phyloP scores from a whole-genome alignment of 1,284 basidiomycete genomes.

The Cutaneotrichosporon mucoides region DNA sequence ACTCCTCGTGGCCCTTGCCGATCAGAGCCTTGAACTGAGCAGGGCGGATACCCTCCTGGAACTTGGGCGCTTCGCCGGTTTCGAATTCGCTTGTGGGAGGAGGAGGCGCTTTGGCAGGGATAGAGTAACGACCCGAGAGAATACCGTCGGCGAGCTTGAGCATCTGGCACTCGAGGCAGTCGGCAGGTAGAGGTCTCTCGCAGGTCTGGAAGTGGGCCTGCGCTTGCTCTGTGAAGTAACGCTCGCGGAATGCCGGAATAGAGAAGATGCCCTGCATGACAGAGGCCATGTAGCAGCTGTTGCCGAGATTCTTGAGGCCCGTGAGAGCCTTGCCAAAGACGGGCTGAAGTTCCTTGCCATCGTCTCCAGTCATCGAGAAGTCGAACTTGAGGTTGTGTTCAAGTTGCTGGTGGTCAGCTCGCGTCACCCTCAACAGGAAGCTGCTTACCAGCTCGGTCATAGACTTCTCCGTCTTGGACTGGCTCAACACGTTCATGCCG shows the following conservation, averaged over 20 bases:
- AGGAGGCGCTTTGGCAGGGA: conserved; percentile 53
- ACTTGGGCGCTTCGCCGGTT: conserved; percentile 48
- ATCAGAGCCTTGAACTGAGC: conserved; percentile 82
- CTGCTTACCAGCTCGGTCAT: conserved; percentile 83
- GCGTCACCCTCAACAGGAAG: background rate
- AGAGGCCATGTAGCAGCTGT: conserved; percentile 97
- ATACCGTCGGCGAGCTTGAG: conserved; percentile 89
- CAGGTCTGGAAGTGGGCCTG: conserved; percentile 63
- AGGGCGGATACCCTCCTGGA: conserved; percentile 84
- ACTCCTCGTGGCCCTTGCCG: conserved; percentile 90
- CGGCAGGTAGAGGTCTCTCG: conserved; percentile 65
- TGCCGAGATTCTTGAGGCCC: conserved; percentile 88
- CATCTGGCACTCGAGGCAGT: conserved; percentile 93
- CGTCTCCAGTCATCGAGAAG: conserved; percentile 87
- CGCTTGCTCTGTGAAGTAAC: conserved; percentile 61
- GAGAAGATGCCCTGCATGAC: conserved; percentile 85
- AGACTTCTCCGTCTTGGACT: conserved; percentile 92
- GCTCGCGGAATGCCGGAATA: conserved; percentile 67
- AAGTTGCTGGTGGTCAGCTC: conserved; percentile 64
- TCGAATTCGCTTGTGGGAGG: conserved; percentile 37
- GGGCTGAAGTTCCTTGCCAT: conserved; percentile 81
- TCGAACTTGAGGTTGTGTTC: conserved; percentile 95
- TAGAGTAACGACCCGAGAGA: conserved; percentile 84
- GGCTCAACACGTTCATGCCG: conserved; percentile 77
- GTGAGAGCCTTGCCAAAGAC: conserved; percentile 85